Conservation (phyloP, 192 early-diverging fungal genomes). For the Ambispora gerdemannii region DNA sequence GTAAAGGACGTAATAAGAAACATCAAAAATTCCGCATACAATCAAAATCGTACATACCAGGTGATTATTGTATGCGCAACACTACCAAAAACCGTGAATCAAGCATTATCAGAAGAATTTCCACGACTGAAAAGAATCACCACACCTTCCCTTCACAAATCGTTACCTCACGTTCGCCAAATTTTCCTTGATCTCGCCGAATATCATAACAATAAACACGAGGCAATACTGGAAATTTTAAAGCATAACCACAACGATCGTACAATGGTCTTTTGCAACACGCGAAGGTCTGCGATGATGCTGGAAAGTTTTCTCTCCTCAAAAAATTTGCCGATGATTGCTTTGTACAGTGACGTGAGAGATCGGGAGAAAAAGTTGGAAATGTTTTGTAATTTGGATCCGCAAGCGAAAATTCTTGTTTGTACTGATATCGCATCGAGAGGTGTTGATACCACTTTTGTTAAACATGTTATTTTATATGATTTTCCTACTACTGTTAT, state of each 20-base stretch:
- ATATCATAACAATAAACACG: conserved; percentile 66
- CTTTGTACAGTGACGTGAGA: conserved; percentile 45
- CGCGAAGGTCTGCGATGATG: conserved; percentile 54
- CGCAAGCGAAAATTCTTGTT: conserved; percentile 61
- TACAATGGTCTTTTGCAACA: conserved; percentile 88
- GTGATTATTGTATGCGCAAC: conserved; percentile 69
- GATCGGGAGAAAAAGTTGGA: conserved; percentile 42
- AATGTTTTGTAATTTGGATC: conserved; percentile 37
- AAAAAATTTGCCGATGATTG: conserved; percentile 50
- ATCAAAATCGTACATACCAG: conserved; percentile 45
- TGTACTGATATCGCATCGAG: conserved; percentile 90
- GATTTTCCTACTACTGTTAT: conserved; percentile 89
- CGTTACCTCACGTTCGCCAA: conserved; percentile 72
- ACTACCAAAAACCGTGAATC: conserved; percentile 64
- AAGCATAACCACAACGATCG: conserved; percentile 63
- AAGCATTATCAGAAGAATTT: conserved; percentile 51
- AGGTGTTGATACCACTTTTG: conserved; percentile 84
- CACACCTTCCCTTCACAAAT: conserved; percentile 76
- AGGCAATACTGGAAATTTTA: conserved; percentile 69
- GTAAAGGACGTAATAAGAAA: conserved; percentile 53
- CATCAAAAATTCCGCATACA: conserved; percentile 40
- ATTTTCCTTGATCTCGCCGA: conserved; percentile 72
- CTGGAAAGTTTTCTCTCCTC: conserved; percentile 54
- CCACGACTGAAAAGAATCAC: conserved; percentile 67
- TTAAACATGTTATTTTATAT: conserved; percentile 84